Conservation (phyloP, 169 alveolate genomes). For the Plasmodium cynomolgi region DNA sequence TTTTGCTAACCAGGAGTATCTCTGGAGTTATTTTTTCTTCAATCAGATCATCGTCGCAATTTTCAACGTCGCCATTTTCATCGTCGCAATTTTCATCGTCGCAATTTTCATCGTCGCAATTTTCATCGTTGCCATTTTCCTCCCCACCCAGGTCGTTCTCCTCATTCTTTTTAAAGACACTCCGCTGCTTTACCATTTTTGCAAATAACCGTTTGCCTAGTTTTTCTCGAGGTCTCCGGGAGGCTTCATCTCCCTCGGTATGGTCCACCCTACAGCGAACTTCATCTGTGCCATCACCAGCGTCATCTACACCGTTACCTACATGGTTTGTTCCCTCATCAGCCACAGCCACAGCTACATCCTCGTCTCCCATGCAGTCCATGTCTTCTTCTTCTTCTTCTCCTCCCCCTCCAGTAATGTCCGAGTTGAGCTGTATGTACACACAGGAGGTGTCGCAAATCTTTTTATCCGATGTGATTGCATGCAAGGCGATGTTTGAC, state of each 20-base stretch:
- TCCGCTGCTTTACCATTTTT: not conserved
- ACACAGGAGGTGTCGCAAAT: conserved; percentile 28
- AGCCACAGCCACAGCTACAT: not conserved
- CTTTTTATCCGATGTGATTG: conserved; percentile 65
- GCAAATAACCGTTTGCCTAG: not conserved
- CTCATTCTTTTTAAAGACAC: not conserved
- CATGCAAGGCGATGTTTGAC: conserved; percentile 66
- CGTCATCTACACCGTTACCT: not conserved
- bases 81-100: conserved; percentile 8
- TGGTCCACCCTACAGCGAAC: not conserved
- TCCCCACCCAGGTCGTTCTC: not conserved
- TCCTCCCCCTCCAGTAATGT: conserved; percentile 10
- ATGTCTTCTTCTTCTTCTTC: not conserved
- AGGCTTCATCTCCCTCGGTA: not conserved
- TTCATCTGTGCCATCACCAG: not conserved
- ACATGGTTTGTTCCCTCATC: not conserved
- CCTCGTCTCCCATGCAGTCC: not conserved
- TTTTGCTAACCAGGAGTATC: conserved; percentile 33
- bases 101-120: too few species aligned
- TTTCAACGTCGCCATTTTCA: not conserved
- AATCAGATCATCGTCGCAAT: not conserved
- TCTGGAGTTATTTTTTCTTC: conserved; percentile 43
- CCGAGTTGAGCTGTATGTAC: conserved; percentile 41
- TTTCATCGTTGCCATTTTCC: not conserved
- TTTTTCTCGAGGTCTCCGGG: not conserved